These are phyloP conservation scores for Ajuga chamaepitys DNA, from an alignment of 257 asterid species.

Conservation along the genomic window DNA sequence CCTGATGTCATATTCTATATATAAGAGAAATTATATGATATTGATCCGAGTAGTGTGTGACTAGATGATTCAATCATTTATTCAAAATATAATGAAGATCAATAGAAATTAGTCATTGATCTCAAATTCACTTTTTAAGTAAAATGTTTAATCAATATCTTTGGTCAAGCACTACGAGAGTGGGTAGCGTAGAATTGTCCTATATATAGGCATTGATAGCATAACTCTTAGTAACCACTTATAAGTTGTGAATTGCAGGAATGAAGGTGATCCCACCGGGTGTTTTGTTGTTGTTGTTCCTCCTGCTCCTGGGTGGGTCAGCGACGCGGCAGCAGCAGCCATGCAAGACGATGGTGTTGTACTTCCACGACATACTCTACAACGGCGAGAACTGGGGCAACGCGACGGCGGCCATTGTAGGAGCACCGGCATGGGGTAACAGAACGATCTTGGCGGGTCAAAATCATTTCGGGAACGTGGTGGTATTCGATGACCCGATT, in stretches of 20 bases:
- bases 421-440: slow-evolving; percentile 64
- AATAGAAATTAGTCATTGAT: too few species aligned
- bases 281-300: slow-evolving; percentile 9
- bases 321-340: slow-evolving; percentile 18
- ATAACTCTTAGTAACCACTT: too few species aligned
- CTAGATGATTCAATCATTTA: too few species aligned
- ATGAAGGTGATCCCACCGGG: slow-evolving; percentile 17
- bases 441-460: slow-evolving; percentile 34
- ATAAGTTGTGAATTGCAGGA: not conserved
- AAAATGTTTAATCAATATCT: too few species aligned
- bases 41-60: too few species aligned
- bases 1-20: too few species aligned
- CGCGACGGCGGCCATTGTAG: slow-evolving; percentile 67
- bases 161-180: too few species aligned
- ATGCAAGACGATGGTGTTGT: slow-evolving; percentile 48
- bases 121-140: too few species aligned
- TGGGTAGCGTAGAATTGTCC: not conserved
- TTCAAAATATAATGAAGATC: too few species aligned
- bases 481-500: slow-evolving; percentile 73
- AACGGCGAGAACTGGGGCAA: slow-evolving; percentile 52
- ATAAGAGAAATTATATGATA: too few species aligned
- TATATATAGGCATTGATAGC: not conserved
- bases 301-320: slow-evolving; percentile 11
- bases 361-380: slow-evolving; percentile 73
- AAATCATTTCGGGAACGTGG: slow-evolving; percentile 50